Conservation (phyloP, 805 yeast genomes). For the Spencermartinsiella europaea region DNA sequence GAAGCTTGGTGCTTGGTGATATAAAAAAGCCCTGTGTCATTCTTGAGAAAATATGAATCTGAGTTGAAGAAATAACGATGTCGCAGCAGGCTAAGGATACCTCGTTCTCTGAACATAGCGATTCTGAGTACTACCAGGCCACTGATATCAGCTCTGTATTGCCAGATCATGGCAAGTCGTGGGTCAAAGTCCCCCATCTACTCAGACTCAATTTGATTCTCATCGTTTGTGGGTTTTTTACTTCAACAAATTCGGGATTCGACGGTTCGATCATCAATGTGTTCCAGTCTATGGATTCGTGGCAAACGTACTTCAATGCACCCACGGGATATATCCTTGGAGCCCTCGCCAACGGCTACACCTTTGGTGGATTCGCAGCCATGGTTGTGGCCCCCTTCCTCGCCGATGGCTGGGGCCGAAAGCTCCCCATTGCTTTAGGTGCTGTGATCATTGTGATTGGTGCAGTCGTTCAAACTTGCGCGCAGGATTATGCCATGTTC, state of each 20-base stretch:
- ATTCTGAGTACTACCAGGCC: no score
- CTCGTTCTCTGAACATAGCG: no score
- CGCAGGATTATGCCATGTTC: constrained; percentile 52
- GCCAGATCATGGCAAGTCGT: constrained; percentile 14
- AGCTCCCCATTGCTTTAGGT: constrained; percentile 54
- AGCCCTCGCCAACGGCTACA: constrained; percentile 15
- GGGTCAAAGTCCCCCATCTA: constrained; percentile 16
- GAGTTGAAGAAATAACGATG: no score
- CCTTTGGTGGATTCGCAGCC: constrained; percentile 22
- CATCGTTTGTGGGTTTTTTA: constrained; percentile 10
- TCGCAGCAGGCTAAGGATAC: no score
- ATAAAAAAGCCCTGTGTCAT: no score
- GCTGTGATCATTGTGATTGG: constrained; percentile 54
- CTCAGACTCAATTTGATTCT: constrained; percentile 14
- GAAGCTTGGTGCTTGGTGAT: no score
- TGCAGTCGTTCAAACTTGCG: constrained; percentile 42
- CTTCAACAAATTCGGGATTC: constrained; percentile 16
- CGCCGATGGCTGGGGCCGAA: constrained; percentile 51
- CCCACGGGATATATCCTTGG: constrained; percentile 19
- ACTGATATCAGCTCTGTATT: not conserved
- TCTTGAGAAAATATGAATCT: no score
- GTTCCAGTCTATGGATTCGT: constrained; percentile 23
- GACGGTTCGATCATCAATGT: constrained; percentile 21
- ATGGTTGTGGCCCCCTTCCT: constrained; percentile 55
- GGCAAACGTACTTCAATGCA: constrained; percentile 16